Percentiles rank a stretch among this genome's conserved stretches.
Conservation (phyloP, 208 protist genomes). For the Crithidia expoeki region DNA sequence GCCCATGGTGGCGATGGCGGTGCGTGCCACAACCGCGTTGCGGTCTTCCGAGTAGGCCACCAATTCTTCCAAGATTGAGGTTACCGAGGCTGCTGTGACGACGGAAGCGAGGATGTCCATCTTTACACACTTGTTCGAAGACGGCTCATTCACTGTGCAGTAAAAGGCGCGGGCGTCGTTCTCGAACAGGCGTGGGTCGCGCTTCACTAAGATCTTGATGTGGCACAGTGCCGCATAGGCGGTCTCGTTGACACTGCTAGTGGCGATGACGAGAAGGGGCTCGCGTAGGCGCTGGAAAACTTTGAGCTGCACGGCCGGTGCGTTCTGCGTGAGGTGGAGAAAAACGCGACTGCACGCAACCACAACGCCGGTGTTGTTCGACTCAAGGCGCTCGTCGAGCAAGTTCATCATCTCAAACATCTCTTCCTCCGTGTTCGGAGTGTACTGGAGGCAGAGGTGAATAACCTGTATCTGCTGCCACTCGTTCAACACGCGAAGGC, state of each 20-base stretch:
- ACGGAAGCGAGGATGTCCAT: slow-evolving; percentile 79
- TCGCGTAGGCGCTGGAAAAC: slow-evolving; percentile 77
- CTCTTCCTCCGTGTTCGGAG: slow-evolving; percentile 74
- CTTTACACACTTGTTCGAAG: slow-evolving; percentile 86
- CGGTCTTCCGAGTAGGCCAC: slow-evolving; percentile 57
- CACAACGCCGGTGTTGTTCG: slow-evolving; percentile 89
- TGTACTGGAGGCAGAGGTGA: slow-evolving; percentile 64
- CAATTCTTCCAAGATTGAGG: slow-evolving; percentile 80
- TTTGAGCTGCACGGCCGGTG: slow-evolving; percentile 71
- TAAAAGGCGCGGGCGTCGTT: slow-evolving; percentile 63
- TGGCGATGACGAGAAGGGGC: slow-evolving; percentile 83
- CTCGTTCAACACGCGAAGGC: slow-evolving; percentile 78
- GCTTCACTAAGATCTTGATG: slow-evolving; percentile 76
- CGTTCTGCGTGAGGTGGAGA: slow-evolving; percentile 86
- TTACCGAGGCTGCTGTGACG: slow-evolving; percentile 49
- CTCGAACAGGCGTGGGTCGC: slow-evolving; percentile 69
- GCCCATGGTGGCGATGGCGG: slow-evolving; percentile 29
- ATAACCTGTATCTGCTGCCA: slow-evolving; percentile 90
- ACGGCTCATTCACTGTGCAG: slow-evolving; percentile 74
- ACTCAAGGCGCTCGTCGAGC: slow-evolving; percentile 88
- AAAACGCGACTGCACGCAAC: slow-evolving; percentile 85
- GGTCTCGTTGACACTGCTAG: slow-evolving; percentile 61
- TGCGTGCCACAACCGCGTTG: slow-evolving; percentile 22
- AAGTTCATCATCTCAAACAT: slow-evolving; percentile 94
- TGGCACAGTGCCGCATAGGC: slow-evolving; percentile 82